Conservation (phyloP, 2,329 filamentous ascomycete genomes). For the Exophiala alcalophila region DNA sequence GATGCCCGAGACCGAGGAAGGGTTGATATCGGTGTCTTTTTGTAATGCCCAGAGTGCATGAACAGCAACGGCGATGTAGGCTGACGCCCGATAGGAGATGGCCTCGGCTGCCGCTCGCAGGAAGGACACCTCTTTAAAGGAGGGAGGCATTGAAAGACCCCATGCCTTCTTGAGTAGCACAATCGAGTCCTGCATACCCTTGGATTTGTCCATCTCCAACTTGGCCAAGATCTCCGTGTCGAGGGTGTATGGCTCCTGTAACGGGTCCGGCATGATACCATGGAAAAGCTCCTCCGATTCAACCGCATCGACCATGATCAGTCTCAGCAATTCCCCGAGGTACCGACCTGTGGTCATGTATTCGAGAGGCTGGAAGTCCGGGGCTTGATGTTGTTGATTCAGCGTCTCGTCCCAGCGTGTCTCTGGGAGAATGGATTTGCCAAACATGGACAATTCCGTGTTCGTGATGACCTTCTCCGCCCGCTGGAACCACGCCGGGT, state of each 20-base stretch:
- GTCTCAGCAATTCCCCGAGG: slow-evolving; percentile 60
- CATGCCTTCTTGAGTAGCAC: slow-evolving; percentile 53
- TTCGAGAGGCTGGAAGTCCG: slow-evolving; percentile 64
- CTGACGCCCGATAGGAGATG: slow-evolving; percentile 59
- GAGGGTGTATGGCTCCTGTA: slow-evolving; percentile 57
- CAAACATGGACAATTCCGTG: slow-evolving; percentile 66
- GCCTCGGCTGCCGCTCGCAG: slow-evolving; percentile 52
- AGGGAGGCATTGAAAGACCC: slow-evolving; percentile 45
- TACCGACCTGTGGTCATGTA: slow-evolving; percentile 64
- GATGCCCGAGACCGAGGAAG: slow-evolving; percentile 11
- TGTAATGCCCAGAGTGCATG: slow-evolving; percentile 60
- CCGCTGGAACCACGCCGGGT: slow-evolving; percentile 53
- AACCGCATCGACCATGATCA: slow-evolving; percentile 60
- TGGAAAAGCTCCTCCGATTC: slow-evolving; percentile 55
- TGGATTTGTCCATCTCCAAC: slow-evolving; percentile 50
- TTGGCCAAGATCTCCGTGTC: slow-evolving; percentile 59
- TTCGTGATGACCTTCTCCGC: slow-evolving; percentile 63
- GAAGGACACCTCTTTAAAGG: slow-evolving; percentile 53
- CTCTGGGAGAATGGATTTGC: slow-evolving; percentile 53
- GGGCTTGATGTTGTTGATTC: slow-evolving; percentile 55
- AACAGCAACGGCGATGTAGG: slow-evolving; percentile 61
- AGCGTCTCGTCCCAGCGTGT: slow-evolving; percentile 62
- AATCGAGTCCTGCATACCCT: slow-evolving; percentile 39
- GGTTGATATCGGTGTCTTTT: slow-evolving; percentile 47
- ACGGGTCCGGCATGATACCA: slow-evolving; percentile 54